Evolutionary conservation across 495 filamentous ascomycete genomes (phyloP).

Genomic region (Recurvomyces mirabilis): DNA sequence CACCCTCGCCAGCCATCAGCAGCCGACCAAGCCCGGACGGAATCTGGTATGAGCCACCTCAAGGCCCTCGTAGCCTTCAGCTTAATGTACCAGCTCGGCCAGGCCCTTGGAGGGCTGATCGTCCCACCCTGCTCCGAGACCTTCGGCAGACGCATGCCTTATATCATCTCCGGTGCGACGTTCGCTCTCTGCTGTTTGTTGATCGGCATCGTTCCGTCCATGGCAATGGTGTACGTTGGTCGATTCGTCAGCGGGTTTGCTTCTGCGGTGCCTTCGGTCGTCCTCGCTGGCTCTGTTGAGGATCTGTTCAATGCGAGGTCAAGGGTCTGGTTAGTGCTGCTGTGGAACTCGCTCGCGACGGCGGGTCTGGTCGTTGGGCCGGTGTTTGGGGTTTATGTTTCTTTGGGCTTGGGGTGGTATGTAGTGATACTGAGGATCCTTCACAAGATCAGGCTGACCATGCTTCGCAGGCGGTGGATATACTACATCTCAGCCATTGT

Average conservation of each 20-base stretch:
- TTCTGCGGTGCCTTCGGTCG: not conserved
- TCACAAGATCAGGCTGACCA: too few relatives aligned
- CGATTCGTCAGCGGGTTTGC: not conserved
- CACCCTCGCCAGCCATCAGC: too few relatives aligned
- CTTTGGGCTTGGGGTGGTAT: not conserved
- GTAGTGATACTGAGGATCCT: not conserved
- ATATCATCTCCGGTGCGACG: constrained; percentile 29
- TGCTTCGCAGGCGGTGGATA: not conserved
- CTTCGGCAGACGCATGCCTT: constrained; percentile 41
- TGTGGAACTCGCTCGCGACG: constrained; percentile 37
- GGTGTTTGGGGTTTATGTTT: not conserved
- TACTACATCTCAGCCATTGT: not conserved
- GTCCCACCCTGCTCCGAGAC: constrained; percentile 42
- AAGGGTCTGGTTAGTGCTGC: constrained; percentile 40
- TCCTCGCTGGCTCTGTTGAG: constrained; percentile 39
- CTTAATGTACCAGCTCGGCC: constrained; percentile 37
- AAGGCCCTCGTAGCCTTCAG: too few relatives aligned
- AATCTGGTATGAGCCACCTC: too few relatives aligned
- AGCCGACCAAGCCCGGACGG: too few relatives aligned
- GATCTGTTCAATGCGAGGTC: constrained; percentile 38
- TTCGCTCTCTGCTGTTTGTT: not conserved
- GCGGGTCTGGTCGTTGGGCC: not conserved
- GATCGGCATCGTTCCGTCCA: not conserved
- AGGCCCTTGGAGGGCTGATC: constrained; percentile 38
- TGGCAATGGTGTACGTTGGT: not conserved